Evolutionary conservation across 2,329 filamentous ascomycete species (phyloP).

Genomic region (Exophiala sp.): DNA sequence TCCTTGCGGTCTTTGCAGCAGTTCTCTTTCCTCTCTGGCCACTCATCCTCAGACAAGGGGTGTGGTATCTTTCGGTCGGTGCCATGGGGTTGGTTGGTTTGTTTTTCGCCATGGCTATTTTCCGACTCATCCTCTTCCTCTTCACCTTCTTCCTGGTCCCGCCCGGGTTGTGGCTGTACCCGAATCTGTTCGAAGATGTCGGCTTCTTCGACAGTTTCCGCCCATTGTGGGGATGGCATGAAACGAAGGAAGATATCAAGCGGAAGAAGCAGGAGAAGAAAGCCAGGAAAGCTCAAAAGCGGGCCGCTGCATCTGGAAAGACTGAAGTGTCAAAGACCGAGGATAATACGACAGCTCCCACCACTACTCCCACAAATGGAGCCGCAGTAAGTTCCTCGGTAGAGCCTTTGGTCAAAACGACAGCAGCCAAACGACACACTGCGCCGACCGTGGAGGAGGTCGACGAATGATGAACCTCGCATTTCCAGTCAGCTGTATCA

Average conservation of each 20-base stretch:
- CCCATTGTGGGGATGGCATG: conserved; percentile 96
- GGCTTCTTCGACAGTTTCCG: conserved; percentile 97
- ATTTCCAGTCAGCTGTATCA: conserved; percentile 6
- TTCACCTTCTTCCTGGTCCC: conserved; percentile 78
- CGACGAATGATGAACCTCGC: conserved; percentile 26
- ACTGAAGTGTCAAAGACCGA: conserved; percentile 28
- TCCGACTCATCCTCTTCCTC: conserved; percentile 90
- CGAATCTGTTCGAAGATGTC: conserved; percentile 96
- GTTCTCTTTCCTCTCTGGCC: conserved; percentile 98
- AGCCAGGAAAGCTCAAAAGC: conserved; percentile 29
- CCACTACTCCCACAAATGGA: conserved; percentile 16
- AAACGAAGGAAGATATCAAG: conserved; percentile 54
- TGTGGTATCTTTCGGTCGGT: conserved; percentile 96
- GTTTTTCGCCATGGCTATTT: conserved; percentile 97
- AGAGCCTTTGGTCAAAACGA: conserved; percentile 33
- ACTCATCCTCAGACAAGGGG: conserved; percentile 78
- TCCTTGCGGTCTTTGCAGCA: conserved; percentile 76
- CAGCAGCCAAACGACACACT: conserved; percentile 26
- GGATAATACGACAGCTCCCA: conserved; percentile 8
- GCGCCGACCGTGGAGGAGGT: conserved; percentile 29
- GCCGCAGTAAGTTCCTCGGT: conserved; percentile 29
- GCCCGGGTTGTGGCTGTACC: conserved; percentile 95
- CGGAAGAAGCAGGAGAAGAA: conserved; percentile 44
- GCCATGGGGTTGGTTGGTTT: conserved; percentile 82
- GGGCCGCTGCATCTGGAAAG: conserved; percentile 4